Evolutionary conservation across 495 filamentous ascomycete species (phyloP).

Genomic region (Elasticomyces elasticus): DNA sequence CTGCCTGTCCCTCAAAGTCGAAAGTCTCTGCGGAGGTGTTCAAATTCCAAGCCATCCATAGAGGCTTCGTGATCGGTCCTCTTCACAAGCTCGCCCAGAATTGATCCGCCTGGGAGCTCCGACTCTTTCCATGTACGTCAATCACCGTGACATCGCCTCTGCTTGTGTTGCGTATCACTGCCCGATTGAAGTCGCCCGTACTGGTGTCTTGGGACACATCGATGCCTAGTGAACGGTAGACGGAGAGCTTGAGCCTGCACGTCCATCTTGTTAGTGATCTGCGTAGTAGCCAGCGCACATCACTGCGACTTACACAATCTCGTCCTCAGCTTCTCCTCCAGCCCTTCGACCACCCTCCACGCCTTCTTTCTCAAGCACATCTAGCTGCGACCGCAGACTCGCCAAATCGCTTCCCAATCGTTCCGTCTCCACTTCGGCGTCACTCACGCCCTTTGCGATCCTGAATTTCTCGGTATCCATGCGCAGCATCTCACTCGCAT

Average conservation of each 20-base stretch:
- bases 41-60: too few relatives aligned
- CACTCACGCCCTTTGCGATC: conserved; percentile 74
- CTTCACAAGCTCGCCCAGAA: conserved; percentile 79
- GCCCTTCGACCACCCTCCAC: conserved; percentile 49
- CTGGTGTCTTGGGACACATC: conserved; percentile 71
- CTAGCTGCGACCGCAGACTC: conserved; percentile 61
- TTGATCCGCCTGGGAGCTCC: conserved; percentile 89
- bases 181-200: conserved; percentile 73
- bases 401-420: conserved; percentile 72
- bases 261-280: too few relatives aligned
- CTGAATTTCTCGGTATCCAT: conserved; percentile 67
- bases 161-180: conserved; percentile 62
- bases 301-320: conserved; percentile 32
- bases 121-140: conserved; percentile 79
- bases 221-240: conserved; percentile 83
- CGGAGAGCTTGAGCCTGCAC: conserved; percentile 66
- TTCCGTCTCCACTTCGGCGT: conserved; percentile 87
- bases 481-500: conserved; percentile 43
- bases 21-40: too few relatives aligned
- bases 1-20: too few relatives aligned
- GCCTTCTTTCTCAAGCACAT: conserved; percentile 76
- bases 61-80: too few relatives aligned
- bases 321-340: conserved; percentile 51
- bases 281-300: too few relatives aligned
- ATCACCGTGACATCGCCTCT: conserved; percentile 92